These are phyloP conservation scores for Pilatotrama ljubarskyi DNA, from an alignment of 768 basidiomycete species.

Conservation along the genomic window DNA sequence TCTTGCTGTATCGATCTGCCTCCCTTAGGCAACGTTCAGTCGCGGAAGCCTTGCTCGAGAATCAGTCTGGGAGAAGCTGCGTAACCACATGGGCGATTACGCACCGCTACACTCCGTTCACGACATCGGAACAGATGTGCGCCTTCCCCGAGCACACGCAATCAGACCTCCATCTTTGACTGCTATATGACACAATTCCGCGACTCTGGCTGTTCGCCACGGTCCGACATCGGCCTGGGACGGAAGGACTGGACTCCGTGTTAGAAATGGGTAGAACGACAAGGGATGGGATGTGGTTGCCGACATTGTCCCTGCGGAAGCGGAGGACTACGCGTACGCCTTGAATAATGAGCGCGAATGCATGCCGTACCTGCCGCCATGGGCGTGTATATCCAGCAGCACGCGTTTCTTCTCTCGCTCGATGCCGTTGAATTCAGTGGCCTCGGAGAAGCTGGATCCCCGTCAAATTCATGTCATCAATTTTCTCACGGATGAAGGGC, in stretches of 20 bases:
- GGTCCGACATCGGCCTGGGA: too few species aligned
- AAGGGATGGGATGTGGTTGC: too few species aligned
- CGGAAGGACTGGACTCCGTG: too few species aligned
- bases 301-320: too few species aligned
- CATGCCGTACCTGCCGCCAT: background rate
- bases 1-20: background rate
- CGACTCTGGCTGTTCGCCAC: background rate
- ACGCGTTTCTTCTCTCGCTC: background rate
- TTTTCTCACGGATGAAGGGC: background rate
- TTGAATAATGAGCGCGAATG: background rate
- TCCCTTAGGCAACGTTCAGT: background rate
- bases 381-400: background rate
- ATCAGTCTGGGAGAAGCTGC: background rate
- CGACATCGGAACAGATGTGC: background rate
- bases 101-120: background rate
- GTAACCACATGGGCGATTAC: background rate
- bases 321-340: too few species aligned
- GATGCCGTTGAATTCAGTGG: background rate
- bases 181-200: background rate
- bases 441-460: background rate
- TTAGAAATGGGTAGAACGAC: too few species aligned
- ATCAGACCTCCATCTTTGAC: background rate
- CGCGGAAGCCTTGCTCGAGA: background rate
- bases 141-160: background rate
- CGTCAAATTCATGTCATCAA: background rate